phyloP scores from a whole-genome alignment of 805 yeast genomes.

The Candida namnaoensis region DNA sequence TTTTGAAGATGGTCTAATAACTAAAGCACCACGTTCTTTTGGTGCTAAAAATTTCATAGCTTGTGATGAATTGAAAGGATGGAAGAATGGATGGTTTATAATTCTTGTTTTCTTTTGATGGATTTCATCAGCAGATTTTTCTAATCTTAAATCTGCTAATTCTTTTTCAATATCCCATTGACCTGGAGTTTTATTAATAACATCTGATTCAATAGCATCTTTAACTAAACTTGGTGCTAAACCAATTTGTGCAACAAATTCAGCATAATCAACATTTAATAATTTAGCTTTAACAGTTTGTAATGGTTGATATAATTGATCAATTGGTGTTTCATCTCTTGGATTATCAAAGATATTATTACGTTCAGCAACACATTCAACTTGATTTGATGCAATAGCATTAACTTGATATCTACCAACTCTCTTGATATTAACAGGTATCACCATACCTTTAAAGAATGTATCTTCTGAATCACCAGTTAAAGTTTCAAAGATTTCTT shows the following conservation, averaged over 20 bases:
- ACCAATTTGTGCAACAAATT: conserved; percentile 66
- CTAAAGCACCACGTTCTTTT: conserved; percentile 82
- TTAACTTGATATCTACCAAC: conserved; percentile 39
- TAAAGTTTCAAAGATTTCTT: conserved; percentile 78
- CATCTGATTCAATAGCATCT: conserved; percentile 28
- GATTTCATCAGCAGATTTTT: conserved; percentile 51
- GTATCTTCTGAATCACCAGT: conserved; percentile 79
- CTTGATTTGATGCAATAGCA: conserved; percentile 47
- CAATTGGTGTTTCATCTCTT: conserved; percentile 32
- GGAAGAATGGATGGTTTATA: conserved; percentile 87
- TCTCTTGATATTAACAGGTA: conserved; percentile 66
- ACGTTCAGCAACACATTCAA: conserved; percentile 51
- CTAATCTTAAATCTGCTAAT: conserved; percentile 50
- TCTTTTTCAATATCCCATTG: conserved; percentile 82
- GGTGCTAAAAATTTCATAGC: conserved; percentile 93
- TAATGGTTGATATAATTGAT: conserved; percentile 43
- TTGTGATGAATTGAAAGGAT: conserved; percentile 71
- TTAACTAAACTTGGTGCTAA: conserved; percentile 58
- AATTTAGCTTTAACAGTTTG: conserved; percentile 87
- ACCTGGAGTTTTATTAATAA: conserved; percentile 40
- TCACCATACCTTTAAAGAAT: conserved; percentile 58
- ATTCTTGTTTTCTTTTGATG: conserved; percentile 66
- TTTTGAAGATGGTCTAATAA: conserved; percentile 87
- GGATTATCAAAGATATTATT: conserved; percentile 5
- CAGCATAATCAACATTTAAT: conserved; percentile 59